Conservation (phyloP, 805 yeast genomes). For the Spathaspora passalidarum region DNA sequence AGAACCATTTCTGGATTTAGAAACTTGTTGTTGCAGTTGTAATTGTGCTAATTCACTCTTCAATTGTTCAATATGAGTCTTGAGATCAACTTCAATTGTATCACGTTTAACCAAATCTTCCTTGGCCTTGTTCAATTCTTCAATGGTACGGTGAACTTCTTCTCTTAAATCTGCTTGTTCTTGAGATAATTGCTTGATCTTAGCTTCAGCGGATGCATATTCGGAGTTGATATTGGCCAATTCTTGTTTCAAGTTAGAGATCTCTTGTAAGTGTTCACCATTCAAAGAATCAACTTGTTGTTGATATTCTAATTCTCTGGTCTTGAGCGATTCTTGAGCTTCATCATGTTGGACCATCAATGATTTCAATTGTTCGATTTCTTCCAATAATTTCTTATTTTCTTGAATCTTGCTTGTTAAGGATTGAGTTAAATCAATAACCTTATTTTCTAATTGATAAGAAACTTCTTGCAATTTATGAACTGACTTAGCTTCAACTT, state of each 20-base stretch:
- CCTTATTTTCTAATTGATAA: slow-evolving; percentile 92
- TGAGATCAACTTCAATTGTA: slow-evolving; percentile 63
- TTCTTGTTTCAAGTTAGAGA: slow-evolving; percentile 52
- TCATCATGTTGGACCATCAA: slow-evolving; percentile 52
- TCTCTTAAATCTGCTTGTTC: slow-evolving; percentile 61
- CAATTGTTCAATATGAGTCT: slow-evolving; percentile 55
- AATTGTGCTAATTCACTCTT: slow-evolving; percentile 49
- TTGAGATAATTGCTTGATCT: slow-evolving; percentile 56
- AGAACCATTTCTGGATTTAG: neutral
- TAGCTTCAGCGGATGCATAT: slow-evolving; percentile 53
- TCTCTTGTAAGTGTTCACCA: slow-evolving; percentile 46
- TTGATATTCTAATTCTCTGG: slow-evolving; percentile 53
- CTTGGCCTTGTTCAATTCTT: slow-evolving; percentile 60
- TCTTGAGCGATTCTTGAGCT: slow-evolving; percentile 51
- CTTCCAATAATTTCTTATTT: slow-evolving; percentile 65
- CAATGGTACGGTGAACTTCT: slow-evolving; percentile 60
- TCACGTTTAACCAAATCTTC: slow-evolving; percentile 56
- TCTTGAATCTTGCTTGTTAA: slow-evolving; percentile 78
- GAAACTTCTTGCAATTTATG: slow-evolving; percentile 88
- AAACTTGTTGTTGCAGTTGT: slow-evolving; percentile 20
- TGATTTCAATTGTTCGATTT: slow-evolving; percentile 47
- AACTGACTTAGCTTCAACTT: slow-evolving; percentile 86
- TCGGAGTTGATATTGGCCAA: slow-evolving; percentile 53
- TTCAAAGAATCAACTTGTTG: slow-evolving; percentile 44
- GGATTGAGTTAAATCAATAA: slow-evolving; percentile 89